A percentile compares a stretch with the other conserved stretches of the same genome.
phyloP scores from a whole-genome alignment of 805 yeast genomes.

The Myxozyma neotropica region DNA sequence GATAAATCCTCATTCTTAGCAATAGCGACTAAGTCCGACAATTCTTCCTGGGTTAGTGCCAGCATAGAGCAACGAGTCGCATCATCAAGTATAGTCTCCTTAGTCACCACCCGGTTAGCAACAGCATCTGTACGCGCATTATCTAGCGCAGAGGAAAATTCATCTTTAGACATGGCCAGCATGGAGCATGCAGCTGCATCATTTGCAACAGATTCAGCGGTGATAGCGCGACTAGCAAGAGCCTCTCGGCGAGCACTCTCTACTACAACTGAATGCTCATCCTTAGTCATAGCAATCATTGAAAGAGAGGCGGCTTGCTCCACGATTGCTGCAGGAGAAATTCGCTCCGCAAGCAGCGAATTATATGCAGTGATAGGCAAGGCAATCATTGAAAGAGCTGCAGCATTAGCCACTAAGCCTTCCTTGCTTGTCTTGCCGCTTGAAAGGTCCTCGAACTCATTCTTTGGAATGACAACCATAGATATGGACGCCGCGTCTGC shows the following conservation, averaged over 20 bases:
- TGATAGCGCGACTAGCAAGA: conserved; percentile 3
- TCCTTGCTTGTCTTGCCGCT: conserved; percentile 4
- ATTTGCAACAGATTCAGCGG: background rate
- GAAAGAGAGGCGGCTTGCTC: conserved; percentile 14
- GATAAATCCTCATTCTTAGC: conserved; percentile 7
- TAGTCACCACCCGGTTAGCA: background rate
- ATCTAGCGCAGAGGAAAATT: background rate
- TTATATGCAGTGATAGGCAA: background rate
- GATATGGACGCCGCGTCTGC: conserved; percentile 15
- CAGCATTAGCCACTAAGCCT: conserved; percentile 23
- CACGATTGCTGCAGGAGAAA: background rate
- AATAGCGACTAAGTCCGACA: background rate
- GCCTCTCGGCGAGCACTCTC: conserved; percentile 29
- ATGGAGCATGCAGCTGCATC: conserved; percentile 8
- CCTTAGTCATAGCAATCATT: conserved; percentile 29
- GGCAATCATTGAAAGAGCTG: conserved; percentile 17
- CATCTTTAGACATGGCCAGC: conserved; percentile 1
- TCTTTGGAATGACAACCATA: conserved; percentile 23
- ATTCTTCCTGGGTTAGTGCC: conserved; percentile 35
- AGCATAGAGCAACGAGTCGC: conserved; percentile 11
- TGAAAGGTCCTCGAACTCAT: background rate
- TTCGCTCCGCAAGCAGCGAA: background rate
- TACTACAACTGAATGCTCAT: conserved; percentile 32
- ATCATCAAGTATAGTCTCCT: conserved; percentile 5
- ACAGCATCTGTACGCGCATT: background rate